Base-by-base conservation (phyloP, 148 eudicot species). In the Rheum nobile region DNA sequence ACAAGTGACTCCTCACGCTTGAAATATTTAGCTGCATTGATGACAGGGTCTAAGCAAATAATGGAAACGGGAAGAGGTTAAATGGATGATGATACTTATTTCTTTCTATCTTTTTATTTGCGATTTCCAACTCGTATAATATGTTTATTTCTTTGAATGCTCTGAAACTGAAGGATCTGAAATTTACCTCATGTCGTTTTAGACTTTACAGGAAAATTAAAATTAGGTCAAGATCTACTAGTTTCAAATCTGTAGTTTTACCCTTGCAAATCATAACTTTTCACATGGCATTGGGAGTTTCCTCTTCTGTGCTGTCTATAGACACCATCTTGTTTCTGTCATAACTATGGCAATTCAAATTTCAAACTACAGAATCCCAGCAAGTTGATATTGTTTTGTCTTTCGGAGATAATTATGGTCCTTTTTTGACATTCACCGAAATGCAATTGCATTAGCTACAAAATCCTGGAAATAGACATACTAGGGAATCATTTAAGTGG, bases 21-120 rank as follows among this genome's bases (percentile, higher is more conserved):
- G 61, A 82, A 82, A 71, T 95, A 84, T 78, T 81, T 95, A 79
- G 88, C 85, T 67, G 86, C 88, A 77, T 77, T 92, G 63, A 85
- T 95, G 91, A 73, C 84, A 70, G 99, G 97, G 72, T 88, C 96
- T 6, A 90, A 85, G 78, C 90, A 95, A 73, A 84, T 95, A 72
- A 47, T 95, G 79, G 87, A 88, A 79, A 90, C 89, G 14, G 99
- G 96, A 78, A 84, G 80, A 90, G 99, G 99, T 95, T 37, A 79
- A 77, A 69, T 79, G 50, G 73, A 54, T 59, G 69, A 55, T 37
- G 57, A 55, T 65, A 61, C 69, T 76, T 74, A 54, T 26, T 74
- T 2, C 19, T 46, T 74, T 67, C 28, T 31, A 29, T 41, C 54
- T 55, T 22, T 48, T 19, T 74, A 31, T 71, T 43, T 38, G 50